Conservation (phyloP, 2,329 filamentous ascomycete genomes). For the Pseudogymnoascus pannorum region DNA sequence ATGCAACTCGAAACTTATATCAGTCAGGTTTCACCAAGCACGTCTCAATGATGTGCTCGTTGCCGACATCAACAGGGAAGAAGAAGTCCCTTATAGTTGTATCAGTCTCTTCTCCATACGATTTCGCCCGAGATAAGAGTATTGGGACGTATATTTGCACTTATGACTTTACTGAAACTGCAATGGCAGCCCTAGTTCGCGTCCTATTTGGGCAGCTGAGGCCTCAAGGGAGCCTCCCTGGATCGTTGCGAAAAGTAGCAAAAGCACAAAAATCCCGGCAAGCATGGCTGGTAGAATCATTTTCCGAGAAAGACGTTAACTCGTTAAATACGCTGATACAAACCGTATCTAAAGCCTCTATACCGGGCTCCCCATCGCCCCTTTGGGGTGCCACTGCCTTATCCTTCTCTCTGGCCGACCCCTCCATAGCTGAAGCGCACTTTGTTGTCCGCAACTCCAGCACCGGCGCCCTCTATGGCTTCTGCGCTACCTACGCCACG, state of each 20-base stretch:
- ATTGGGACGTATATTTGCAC: conserved; percentile 93
- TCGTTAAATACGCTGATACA: conserved; percentile 71
- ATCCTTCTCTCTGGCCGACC: conserved; percentile 67
- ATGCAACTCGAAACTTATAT: conserved; percentile 89
- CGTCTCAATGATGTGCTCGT: conserved; percentile 88
- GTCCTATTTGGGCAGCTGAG: conserved; percentile 71
- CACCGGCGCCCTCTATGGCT: conserved; percentile 84
- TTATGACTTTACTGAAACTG: conserved; percentile 92
- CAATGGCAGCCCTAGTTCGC: conserved; percentile 75
- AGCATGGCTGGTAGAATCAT: conserved; percentile 89
- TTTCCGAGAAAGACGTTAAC: conserved; percentile 68
- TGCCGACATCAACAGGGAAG: conserved; percentile 67
- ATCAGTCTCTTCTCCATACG: conserved; percentile 90
- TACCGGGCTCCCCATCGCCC: conserved; percentile 55
- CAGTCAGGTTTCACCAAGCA: conserved; percentile 95
- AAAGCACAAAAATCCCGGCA: conserved; percentile 84
- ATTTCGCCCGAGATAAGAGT: conserved; percentile 86
- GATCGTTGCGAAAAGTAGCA: conserved; percentile 78
- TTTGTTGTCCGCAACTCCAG: conserved; percentile 93
- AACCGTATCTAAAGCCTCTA: conserved; percentile 58
- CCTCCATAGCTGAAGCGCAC: conserved; percentile 70
- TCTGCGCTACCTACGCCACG: conserved; percentile 80
- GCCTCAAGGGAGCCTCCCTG: conserved; percentile 53
- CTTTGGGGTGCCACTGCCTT: conserved; percentile 61
- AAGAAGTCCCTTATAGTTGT: conserved; percentile 88